Evolutionary conservation across 768 basidiomycete species (phyloP).

Genomic region (Lactifluus volemus): DNA sequence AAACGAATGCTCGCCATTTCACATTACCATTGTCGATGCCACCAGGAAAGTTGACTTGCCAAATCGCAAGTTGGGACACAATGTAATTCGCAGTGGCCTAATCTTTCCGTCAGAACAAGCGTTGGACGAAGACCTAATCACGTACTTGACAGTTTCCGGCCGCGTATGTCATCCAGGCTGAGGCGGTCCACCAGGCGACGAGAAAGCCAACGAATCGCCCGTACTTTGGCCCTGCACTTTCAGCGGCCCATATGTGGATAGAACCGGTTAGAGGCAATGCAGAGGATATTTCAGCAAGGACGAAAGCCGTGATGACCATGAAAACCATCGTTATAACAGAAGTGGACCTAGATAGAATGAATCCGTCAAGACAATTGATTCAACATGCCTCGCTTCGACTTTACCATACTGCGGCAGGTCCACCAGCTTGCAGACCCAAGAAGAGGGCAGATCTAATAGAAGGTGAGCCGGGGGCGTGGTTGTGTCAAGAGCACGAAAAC

Average conservation of each 20-base stretch:
- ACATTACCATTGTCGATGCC: conserved; percentile 61
- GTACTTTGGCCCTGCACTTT: conserved; percentile 82
- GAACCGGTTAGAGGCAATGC: conserved; percentile 82
- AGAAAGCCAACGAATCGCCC: conserved; percentile 82
- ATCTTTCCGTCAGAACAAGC: not conserved
- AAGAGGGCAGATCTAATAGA: conserved; percentile 60
- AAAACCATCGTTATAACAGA: conserved; percentile 76
- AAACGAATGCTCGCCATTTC: conserved; percentile 81
- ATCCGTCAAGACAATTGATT: not conserved
- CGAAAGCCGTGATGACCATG: conserved; percentile 81
- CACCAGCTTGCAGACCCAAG: conserved; percentile 75
- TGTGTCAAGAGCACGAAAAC: not conserved
- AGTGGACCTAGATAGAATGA: conserved; percentile 54
- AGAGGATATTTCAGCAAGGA: conserved; percentile 87
- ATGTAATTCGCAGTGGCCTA: conserved; percentile 87
- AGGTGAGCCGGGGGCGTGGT: conserved; percentile 5
- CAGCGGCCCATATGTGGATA: conserved; percentile 93
- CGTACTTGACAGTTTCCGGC: conserved; percentile 81
- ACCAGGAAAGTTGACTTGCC: conserved; percentile 76
- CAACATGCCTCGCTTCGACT: not conserved
- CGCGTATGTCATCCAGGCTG: conserved; percentile 94
- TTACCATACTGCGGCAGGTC: conserved; percentile 81
- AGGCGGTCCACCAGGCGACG: conserved; percentile 90
- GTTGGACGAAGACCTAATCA: not conserved
- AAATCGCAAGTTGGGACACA: conserved; percentile 74